Evolutionary conservation across 2,329 filamentous ascomycete genomes (phyloP).

Genomic region (Achaetomium macrosporum): DNA sequence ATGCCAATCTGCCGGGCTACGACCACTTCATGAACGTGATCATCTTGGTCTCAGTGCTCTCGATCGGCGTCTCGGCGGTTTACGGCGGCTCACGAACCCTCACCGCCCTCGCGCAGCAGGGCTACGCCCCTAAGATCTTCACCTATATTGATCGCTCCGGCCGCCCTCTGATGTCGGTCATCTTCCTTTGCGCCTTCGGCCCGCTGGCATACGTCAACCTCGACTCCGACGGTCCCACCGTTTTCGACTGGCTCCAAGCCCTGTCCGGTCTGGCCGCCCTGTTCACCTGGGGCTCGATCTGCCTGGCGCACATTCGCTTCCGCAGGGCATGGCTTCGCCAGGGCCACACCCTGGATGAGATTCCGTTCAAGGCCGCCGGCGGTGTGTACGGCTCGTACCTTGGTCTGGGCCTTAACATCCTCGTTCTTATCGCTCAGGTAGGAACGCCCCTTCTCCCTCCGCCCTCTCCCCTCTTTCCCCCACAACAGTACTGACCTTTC

Average conservation of each 20-base stretch:
- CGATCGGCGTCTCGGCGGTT: slow-evolving; percentile 48
- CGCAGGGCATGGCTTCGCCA: slow-evolving; percentile 53
- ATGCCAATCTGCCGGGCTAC: slow-evolving; percentile 42
- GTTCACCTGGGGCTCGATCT: slow-evolving; percentile 62
- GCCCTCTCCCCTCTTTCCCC: neutral
- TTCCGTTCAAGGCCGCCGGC: slow-evolving; percentile 55
- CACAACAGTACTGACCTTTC: neutral
- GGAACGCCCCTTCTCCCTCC: slow-evolving; percentile 19
- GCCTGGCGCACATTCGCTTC: slow-evolving; percentile 62
- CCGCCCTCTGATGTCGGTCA: slow-evolving; percentile 44
- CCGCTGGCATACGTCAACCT: slow-evolving; percentile 44
- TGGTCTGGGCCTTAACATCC: slow-evolving; percentile 50
- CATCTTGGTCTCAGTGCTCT: slow-evolving; percentile 49
- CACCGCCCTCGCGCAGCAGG: slow-evolving; percentile 49
- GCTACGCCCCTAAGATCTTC: slow-evolving; percentile 49
- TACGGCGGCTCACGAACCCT: slow-evolving; percentile 52
- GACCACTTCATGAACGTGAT: slow-evolving; percentile 49
- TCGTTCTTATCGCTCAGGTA: slow-evolving; percentile 49
- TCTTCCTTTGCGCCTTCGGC: slow-evolving; percentile 41
- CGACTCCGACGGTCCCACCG: slow-evolving; percentile 39
- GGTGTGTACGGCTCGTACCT: slow-evolving; percentile 59
- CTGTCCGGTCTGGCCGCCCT: slow-evolving; percentile 57
- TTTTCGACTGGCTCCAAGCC: slow-evolving; percentile 61
- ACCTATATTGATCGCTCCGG: slow-evolving; percentile 50
- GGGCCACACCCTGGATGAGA: slow-evolving; percentile 56